phyloP scores from a whole-genome alignment of 2,329 filamentous ascomycete species.

The Ophiobolus disseminans region DNA sequence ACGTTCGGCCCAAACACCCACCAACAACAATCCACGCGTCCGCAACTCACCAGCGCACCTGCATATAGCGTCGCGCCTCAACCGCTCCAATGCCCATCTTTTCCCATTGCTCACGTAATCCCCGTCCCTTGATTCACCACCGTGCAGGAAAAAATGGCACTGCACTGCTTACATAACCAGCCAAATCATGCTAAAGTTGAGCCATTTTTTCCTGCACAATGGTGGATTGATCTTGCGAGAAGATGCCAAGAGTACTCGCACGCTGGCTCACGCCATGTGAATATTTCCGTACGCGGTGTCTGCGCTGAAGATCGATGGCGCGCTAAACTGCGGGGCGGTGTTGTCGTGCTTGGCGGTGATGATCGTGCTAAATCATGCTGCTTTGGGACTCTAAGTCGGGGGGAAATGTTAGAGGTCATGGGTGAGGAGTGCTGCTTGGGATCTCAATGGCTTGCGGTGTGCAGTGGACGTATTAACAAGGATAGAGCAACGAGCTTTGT shows the following conservation, averaged over 20 bases:
- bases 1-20: neutral
- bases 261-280: slow-evolving; percentile 5
- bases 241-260: slow-evolving; percentile 5
- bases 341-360: neutral
- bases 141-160: slow-evolving; percentile 6
- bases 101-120: too few species aligned
- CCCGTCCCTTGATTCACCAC: too few species aligned
- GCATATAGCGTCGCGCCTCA: slow-evolving; percentile 2
- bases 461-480: neutral
- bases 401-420: slow-evolving; percentile 3
- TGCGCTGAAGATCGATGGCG: slow-evolving; percentile 4
- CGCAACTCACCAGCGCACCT: neutral
- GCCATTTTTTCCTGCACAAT: neutral
- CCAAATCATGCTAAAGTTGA: neutral
- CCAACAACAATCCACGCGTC: neutral
- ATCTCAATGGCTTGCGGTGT: neutral
- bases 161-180: neutral
- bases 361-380: neutral
- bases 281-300: slow-evolving; percentile 1
- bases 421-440: neutral
- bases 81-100: too few species aligned
- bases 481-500: too few species aligned
- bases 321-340: slow-evolving; percentile 7
- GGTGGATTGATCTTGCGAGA: too few species aligned
- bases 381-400: neutral